Evolutionary conservation across 352 stramenopile species (phyloP).

Genomic region (Pythium aphanidermatum): DNA sequence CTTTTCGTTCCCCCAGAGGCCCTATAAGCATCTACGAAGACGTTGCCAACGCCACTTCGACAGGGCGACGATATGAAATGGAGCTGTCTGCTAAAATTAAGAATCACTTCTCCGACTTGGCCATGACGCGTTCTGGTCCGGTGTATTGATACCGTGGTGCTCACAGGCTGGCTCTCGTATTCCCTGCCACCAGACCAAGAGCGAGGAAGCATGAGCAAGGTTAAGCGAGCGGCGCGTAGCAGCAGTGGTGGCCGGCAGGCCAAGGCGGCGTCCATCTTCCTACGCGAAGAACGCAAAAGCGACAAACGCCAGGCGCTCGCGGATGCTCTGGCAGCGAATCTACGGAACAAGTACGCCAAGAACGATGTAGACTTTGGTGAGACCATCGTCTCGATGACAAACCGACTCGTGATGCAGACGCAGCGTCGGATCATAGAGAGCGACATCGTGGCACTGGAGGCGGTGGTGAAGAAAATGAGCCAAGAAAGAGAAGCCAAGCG

Average conservation of each 20-base stretch:
- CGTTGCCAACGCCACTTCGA: no score
- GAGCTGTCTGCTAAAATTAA: no score
- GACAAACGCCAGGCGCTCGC: conserved; percentile 55
- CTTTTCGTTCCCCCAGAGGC: no score
- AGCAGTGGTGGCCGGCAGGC: conserved; percentile 4
- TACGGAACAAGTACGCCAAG: conserved; percentile 54
- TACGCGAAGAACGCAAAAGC: conserved; percentile 42
- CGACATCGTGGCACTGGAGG: conserved; percentile 55
- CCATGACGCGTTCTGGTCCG: no score
- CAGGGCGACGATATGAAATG: no score
- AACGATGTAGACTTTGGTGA: conserved; percentile 42
- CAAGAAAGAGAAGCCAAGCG: conserved; percentile 31
- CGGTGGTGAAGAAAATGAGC: conserved; percentile 61
- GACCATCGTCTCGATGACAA: conserved; percentile 47
- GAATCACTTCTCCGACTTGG: no score
- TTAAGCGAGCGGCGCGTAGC: background rate
- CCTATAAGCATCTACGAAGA: no score
- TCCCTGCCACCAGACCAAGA: background rate
- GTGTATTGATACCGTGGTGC: no score
- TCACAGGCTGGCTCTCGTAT: no score
- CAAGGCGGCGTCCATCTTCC: conserved; percentile 35
- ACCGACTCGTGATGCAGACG: conserved; percentile 48
- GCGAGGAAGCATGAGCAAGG: conserved; percentile 12
- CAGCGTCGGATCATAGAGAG: conserved; percentile 42
- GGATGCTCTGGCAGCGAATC: conserved; percentile 41